Percentiles rank a stretch among this genome's conserved stretches.
Evolutionary conservation across 768 basidiomycete genomes (phyloP).

Genomic region (Saitozyma sp.): DNA sequence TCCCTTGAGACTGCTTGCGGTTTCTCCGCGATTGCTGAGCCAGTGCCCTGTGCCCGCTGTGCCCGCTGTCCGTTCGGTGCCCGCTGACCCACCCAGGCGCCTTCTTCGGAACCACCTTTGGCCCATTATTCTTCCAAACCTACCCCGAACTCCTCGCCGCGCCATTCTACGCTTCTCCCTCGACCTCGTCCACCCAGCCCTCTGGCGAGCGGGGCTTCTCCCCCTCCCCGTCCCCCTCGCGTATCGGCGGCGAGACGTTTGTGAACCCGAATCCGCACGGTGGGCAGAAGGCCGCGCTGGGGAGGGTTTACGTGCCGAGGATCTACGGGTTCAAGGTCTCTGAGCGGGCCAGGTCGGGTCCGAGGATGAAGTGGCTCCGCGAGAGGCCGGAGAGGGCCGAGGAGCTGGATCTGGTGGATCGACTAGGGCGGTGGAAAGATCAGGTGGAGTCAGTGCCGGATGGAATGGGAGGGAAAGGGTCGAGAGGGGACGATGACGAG

Average conservation of each 20-base stretch:
- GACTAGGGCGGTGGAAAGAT: conserved; percentile 75
- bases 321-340: conserved; percentile 98
- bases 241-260: conserved; percentile 58
- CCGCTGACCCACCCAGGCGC: conserved; percentile 64
- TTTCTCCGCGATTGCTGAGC: too few species aligned
- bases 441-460: conserved; percentile 2
- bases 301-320: conserved; percentile 81
- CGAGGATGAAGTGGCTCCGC: conserved; percentile 95
- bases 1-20: not conserved
- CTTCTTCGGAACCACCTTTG: conserved; percentile 99
- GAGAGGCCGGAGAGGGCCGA: conserved; percentile 75
- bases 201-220: conserved; percentile 17
- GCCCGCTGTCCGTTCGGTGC: too few species aligned
- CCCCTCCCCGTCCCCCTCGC: conserved; percentile 11
- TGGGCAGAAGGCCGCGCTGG: conserved; percentile 76
- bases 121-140: conserved; percentile 96
- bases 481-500: conserved; percentile 11
- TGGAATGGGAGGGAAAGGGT: conserved; percentile 7
- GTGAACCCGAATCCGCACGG: conserved; percentile 74
- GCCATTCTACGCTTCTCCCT: conserved; percentile 70
- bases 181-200: conserved; percentile 19
- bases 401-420: conserved; percentile 85
- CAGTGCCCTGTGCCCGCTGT: too few species aligned
- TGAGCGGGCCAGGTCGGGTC: conserved; percentile 89
- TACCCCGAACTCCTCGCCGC: conserved; percentile 93